Percentiles rank a stretch among this genome's conserved stretches.
phyloP scores from a whole-genome alignment of 805 yeast genomes.

The Candida vartiovaarae region DNA sequence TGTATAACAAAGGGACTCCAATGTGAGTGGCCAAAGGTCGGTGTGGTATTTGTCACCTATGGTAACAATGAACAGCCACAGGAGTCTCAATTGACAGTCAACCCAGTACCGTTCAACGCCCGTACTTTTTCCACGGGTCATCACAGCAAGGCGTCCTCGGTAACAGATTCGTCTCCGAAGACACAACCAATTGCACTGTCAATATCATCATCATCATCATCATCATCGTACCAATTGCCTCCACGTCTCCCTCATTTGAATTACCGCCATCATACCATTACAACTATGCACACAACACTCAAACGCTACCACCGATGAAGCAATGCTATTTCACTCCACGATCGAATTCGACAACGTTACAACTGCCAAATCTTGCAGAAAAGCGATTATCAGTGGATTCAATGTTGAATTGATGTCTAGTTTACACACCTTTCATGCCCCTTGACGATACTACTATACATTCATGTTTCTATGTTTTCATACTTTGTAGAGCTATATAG shows the following conservation, averaged over 20 bases:
- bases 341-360: background rate
- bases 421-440: too few relatives aligned
- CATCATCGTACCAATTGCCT: too few relatives aligned
- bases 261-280: too few relatives aligned
- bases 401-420: constrained; percentile 3
- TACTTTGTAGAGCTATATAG: background rate
- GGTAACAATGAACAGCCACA: background rate
- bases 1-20: constrained; percentile 9
- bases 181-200: too few relatives aligned
- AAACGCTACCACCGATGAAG: constrained; percentile 8
- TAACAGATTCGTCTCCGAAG: too few relatives aligned
- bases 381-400: constrained; percentile 14
- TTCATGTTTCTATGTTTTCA: background rate
- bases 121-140: background rate
- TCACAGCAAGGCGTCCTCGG: too few relatives aligned
- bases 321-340: constrained; percentile 6
- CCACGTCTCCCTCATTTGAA: too few relatives aligned
- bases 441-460: too few relatives aligned
- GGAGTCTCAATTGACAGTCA: too few relatives aligned
- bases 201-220: too few relatives aligned
- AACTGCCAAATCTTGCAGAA: background rate
- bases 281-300: too few relatives aligned
- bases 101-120: background rate
- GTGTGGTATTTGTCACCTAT: constrained; percentile 12
- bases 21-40: constrained; percentile 14